These are phyloP conservation scores for Suhomyces sp. DNA, from an alignment of 805 yeast genomes.

Conservation along the genomic window DNA sequence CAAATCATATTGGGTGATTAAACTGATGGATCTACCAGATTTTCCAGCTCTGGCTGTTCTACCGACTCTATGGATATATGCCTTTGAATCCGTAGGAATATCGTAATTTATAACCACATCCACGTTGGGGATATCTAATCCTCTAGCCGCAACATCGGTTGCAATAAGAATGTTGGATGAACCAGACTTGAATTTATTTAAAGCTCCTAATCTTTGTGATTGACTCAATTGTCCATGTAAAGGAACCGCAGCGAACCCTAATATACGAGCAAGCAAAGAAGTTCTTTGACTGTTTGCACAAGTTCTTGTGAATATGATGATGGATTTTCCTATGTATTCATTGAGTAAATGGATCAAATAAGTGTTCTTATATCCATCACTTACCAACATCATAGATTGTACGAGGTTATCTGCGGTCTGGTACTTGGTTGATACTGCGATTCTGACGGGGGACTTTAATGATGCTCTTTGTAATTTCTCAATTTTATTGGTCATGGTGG, in stretches of 20 bases:
- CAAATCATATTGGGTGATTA: constrained; percentile 92
- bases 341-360: constrained; percentile 77
- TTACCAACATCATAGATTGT: constrained; percentile 85
- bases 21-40: constrained; percentile 80
- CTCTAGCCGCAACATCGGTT: constrained; percentile 88
- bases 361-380: constrained; percentile 91
- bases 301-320: constrained; percentile 88
- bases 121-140: constrained; percentile 79
- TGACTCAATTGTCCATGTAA: constrained; percentile 90
- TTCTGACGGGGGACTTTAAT: constrained; percentile 80
- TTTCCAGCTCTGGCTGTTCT: constrained; percentile 95
- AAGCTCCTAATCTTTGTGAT: constrained; percentile 78
- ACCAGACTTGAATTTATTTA: constrained; percentile 77
- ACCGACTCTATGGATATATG: constrained; percentile 86
- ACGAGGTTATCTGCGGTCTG: constrained; percentile 92
- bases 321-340: constrained; percentile 80
- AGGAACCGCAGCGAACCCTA: constrained; percentile 89
- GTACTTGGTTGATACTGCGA: constrained; percentile 84
- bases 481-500: constrained; percentile 95
- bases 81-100: constrained; percentile 81
- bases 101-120: constrained; percentile 77
- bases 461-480: constrained; percentile 95
- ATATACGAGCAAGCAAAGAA: constrained; percentile 71
- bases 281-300: constrained; percentile 94
- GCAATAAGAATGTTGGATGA: constrained; percentile 69